phyloP scores from a whole-genome alignment of 2,329 filamentous ascomycete genomes.

The Penicillium sp. region DNA sequence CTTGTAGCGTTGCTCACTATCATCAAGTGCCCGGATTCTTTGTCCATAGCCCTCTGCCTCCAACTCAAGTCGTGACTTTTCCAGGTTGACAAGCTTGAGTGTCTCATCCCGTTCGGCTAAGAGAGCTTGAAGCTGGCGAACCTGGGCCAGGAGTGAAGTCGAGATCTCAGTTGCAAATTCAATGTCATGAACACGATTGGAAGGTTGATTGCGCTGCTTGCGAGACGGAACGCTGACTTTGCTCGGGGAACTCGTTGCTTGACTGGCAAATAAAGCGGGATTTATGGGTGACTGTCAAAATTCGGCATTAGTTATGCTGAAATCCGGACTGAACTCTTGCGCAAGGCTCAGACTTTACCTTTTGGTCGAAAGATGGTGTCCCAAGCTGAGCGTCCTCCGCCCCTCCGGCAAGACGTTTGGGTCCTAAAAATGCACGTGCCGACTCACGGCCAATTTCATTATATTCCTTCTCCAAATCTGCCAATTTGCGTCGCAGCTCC shows the following conservation, averaged over 20 bases:
- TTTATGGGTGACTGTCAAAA: conserved; percentile 63
- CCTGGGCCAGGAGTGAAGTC: conserved; percentile 88
- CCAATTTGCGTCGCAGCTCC: conserved; percentile 77
- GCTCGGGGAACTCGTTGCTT: conserved; percentile 80
- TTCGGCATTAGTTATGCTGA: conserved; percentile 10
- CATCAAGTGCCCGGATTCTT: conserved; percentile 77
- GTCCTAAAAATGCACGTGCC: conserved; percentile 80
- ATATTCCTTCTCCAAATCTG: conserved; percentile 90
- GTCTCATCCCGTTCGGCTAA: conserved; percentile 86
- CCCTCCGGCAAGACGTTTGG: conserved; percentile 73
- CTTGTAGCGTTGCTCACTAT: conserved; percentile 94
- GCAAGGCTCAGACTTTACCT: conserved; percentile 37
- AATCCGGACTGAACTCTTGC: neutral
- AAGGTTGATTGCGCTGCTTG: conserved; percentile 85
- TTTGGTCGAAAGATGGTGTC: conserved; percentile 48
- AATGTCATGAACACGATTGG: conserved; percentile 88
- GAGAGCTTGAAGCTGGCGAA: conserved; percentile 82
- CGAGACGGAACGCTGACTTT: conserved; percentile 85
- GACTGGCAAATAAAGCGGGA: conserved; percentile 76
- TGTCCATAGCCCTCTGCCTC: conserved; percentile 78
- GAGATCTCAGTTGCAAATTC: conserved; percentile 98
- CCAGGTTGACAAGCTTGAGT: conserved; percentile 69
- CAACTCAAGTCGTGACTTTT: conserved; percentile 76
- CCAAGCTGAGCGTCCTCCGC: conserved; percentile 55
- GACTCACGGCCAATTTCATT: conserved; percentile 90